A percentile compares a stretch with the other conserved stretches of the same genome.
Conservation (phyloP, 192 early-diverging fungal species). For the Thoreauomyces humboldtii region DNA sequence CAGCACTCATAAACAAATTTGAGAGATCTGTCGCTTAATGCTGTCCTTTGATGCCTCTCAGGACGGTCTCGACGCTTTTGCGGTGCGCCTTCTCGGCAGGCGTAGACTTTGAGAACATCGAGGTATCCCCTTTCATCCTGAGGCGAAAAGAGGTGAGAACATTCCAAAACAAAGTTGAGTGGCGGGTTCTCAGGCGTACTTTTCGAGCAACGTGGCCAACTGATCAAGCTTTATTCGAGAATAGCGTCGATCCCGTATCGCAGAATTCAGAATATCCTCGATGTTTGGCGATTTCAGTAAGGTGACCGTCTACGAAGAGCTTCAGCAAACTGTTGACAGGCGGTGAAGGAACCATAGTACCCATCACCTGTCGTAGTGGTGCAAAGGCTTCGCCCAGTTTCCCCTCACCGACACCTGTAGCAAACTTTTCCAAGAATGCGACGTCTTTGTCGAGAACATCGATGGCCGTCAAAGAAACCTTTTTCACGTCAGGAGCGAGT, state of each 20-base stretch:
- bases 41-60: constrained; percentile 30
- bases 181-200: too few relatives aligned
- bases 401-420: constrained; percentile 60
- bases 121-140: constrained; percentile 37
- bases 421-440: constrained; percentile 70
- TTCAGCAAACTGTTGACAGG: background rate
- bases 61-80: constrained; percentile 44
- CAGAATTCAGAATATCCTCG: constrained; percentile 72
- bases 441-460: constrained; percentile 68
- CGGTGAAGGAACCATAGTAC: background rate
- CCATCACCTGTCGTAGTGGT: constrained; percentile 74
- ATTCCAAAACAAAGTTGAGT: background rate
- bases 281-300: constrained; percentile 67
- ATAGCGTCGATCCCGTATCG: constrained; percentile 64
- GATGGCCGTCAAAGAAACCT: constrained; percentile 58
- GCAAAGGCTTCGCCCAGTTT: constrained; percentile 65
- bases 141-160: background rate
- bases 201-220: constrained; percentile 72
- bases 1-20: too few relatives aligned
- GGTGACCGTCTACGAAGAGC: constrained; percentile 52
- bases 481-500: constrained; percentile 55
- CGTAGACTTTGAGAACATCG: constrained; percentile 36
- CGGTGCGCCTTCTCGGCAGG: constrained; percentile 42
- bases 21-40: too few relatives aligned
- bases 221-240: constrained; percentile 60